These are phyloP conservation scores for Monilinia fructicola DNA, from an alignment of 2,329 filamentous ascomycete genomes.

Conservation along the genomic window DNA sequence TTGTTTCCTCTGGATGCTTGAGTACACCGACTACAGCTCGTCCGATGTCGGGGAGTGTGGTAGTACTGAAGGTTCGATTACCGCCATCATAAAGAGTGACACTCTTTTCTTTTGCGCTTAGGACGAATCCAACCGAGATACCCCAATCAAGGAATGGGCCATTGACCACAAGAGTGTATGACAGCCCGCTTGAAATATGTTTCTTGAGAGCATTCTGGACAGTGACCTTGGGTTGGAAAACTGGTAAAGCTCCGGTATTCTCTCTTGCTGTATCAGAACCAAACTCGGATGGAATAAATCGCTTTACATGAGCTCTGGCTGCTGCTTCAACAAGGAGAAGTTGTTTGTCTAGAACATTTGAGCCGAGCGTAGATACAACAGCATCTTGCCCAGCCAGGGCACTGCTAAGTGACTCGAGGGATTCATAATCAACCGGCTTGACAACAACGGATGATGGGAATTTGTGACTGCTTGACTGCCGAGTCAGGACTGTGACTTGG, in stretches of 20 bases:
- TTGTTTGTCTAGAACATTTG: slow-evolving; percentile 30
- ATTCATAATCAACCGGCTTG: slow-evolving; percentile 24
- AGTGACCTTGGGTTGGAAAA: slow-evolving; percentile 27
- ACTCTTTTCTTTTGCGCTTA: slow-evolving; percentile 7
- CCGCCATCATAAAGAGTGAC: slow-evolving; percentile 52
- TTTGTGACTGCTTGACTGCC: slow-evolving; percentile 35
- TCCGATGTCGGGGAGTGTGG: slow-evolving; percentile 40
- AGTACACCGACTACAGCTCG: slow-evolving; percentile 42
- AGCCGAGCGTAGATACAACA: slow-evolving; percentile 31
- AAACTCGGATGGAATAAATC: slow-evolving; percentile 61
- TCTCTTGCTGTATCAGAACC: slow-evolving; percentile 38
- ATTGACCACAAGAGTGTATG: slow-evolving; percentile 16
- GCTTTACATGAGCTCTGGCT: slow-evolving; percentile 57
- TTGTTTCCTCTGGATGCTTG: slow-evolving; percentile 39
- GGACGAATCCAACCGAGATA: slow-evolving; percentile 9
- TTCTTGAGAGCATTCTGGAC: slow-evolving; percentile 30
- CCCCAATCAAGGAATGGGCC: slow-evolving; percentile 20
- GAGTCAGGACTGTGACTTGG: slow-evolving; percentile 45
- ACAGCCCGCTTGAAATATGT: slow-evolving; percentile 5
- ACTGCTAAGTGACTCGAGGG: slow-evolving; percentile 34
- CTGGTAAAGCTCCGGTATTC: slow-evolving; percentile 26
- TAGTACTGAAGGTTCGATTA: slow-evolving; percentile 39
- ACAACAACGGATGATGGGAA: slow-evolving; percentile 32
- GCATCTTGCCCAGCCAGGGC: slow-evolving; percentile 33
- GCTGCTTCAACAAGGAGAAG: slow-evolving; percentile 55